Percentiles rank a stretch among this genome's conserved stretches.
phyloP scores from a whole-genome alignment of 2,329 filamentous ascomycete species.

The Exophiala calicioides region DNA sequence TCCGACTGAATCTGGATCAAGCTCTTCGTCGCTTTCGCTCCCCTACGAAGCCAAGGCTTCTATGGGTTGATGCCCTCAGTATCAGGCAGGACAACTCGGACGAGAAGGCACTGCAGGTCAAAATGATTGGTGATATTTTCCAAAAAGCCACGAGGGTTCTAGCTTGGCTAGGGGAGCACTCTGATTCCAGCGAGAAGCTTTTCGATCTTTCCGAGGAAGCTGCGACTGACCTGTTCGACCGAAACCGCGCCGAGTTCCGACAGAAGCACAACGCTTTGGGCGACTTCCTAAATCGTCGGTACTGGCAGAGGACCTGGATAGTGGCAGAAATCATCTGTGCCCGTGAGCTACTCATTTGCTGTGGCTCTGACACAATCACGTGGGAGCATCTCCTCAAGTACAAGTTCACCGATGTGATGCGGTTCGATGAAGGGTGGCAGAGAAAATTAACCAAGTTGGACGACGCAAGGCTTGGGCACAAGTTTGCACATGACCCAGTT shows the following conservation, averaged over 20 bases:
- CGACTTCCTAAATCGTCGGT: not conserved
- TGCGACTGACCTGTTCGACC: not conserved
- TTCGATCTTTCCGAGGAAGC: not conserved
- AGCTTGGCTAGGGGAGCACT: not conserved
- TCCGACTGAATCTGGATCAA: not conserved
- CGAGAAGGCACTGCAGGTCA: not conserved
- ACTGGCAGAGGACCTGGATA: constrained; percentile 3
- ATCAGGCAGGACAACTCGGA: not conserved
- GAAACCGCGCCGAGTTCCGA: not conserved
- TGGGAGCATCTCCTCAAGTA: not conserved
- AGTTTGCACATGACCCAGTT: not conserved
- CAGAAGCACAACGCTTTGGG: constrained; percentile 1
- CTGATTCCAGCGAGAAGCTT: not conserved
- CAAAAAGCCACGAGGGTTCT: not conserved
- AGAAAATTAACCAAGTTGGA: constrained; percentile 4
- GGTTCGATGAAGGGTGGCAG: constrained; percentile 1
- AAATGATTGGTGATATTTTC: not conserved
- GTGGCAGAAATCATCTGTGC: constrained; percentile 1
- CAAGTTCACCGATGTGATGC: constrained; percentile 4
- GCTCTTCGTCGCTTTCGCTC: constrained; percentile 1
- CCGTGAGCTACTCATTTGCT: constrained; percentile 2
- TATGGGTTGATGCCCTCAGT: not conserved
- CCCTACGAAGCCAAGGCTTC: not conserved
- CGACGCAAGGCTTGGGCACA: not conserved
- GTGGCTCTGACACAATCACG: not conserved